Base-by-base conservation (phyloP, 352 stramenopile species). In the Pythium grandisporangium region DNA sequence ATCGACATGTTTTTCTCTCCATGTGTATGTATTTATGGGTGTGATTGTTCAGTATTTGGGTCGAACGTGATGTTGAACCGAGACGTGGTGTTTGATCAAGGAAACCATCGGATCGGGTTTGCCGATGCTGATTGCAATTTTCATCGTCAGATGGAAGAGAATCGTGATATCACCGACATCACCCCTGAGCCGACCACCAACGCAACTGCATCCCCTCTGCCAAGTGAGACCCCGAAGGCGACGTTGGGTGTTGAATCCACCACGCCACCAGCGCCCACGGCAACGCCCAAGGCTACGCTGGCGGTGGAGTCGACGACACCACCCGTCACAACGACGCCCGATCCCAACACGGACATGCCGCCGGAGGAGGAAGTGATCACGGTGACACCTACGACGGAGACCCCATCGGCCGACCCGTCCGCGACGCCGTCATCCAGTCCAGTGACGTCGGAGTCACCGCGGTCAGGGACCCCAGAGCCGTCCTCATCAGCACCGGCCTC, bases 41-140 rank as follows among this genome's bases (percentile, higher is more conserved):
- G 14, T 48, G 22, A 29, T 12, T 48, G 0, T 57, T 26, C 41
- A 60, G 75, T 93, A 13, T 86, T 93, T 47, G 80, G 80, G 6
- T 76, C 80, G 32, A 85, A 85, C 55, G 66, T 93, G 32, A 91
- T 93, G 80, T 73, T 71, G 60, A 60, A 81, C 34, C 72, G 75
- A 21, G 77, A 93, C 30, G 69, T 93, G 21, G 80, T 93, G 19
- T 93, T 93, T 51, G 80, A 93, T 42, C 49, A 59, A 1, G 65
- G 59, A 2, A 74, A 79, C 41, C 57, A 84, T 26, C 75, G 77
- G n/a, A 64, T 93, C 6, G 80, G 77, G 0, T 93, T 93, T 52
- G 79, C 77, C 6, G 61, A 84, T 26, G 73, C 79, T 2, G 58
- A 89, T 37, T 93, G 79, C 26, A 36, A 53, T 21, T 68, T 45